Base-by-base conservation (phyloP, 306 rosid species). In the Quercus rubra region DNA sequence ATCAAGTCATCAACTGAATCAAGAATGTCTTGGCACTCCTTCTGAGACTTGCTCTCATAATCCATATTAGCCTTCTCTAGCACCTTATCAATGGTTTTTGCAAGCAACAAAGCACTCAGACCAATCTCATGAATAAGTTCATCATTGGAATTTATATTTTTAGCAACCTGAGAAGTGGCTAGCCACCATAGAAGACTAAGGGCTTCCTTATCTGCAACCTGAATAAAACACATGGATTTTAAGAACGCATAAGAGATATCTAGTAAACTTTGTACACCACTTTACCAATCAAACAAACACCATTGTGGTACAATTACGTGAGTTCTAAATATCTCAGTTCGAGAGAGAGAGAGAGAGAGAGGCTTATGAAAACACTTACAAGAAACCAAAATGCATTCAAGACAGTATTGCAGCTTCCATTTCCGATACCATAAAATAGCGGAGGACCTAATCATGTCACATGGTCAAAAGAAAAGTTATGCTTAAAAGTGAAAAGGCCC, bases 181-280 rank as follows among this genome's bases (percentile, higher is more conserved):
- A 94, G 93, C 97, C 97, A 94, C 82, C 86, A 89, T 21, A 94
- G 88, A 76, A 94, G 97, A 83, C 82, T 83, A 31, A 90, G 76
- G 61, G 94, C 95, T 81, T 92, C 97, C 86, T 81, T 83, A 79
- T 90, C 91, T 8, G 85, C 84, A 74, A 61, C 90, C 97, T 94
- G 79, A 51, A 88, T 46, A 46, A 78, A 66, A 74, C 75, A 78
- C 27, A 75, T 35, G 68, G 79, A 73, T 55, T 70, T 35, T 35
- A 81, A 55, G 71, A 77, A 77, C 64, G 28, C 63, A 79, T 10
- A 67, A 71, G 72, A 76, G 67, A 78, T 75, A 13, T 73, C 73
- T 59, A 78, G 23, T 17, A 71, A 63, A 5, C 4, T 6, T 19
- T 4, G 21, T 52, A 28, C 46, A 79, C 17, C 33, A 46, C 8